Evolutionary conservation across 2,329 filamentous ascomycete species (phyloP), one percentile per base, ranked within the genome.

Genomic region (Davidsoniella neocaledoniae): DNA sequence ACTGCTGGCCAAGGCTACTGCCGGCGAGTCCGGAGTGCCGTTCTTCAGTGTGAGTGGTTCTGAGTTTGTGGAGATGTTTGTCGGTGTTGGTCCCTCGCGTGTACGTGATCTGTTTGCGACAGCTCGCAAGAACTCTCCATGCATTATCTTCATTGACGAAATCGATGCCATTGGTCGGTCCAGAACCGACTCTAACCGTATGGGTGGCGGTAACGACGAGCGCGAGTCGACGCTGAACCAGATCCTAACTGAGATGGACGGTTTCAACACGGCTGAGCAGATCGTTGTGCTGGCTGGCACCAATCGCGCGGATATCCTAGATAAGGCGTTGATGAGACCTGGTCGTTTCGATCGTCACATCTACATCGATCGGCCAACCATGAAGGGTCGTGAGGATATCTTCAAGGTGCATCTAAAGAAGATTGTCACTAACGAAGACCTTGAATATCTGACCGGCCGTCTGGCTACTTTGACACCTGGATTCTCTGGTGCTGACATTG

Each of bases 11-110:
- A 98, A 98, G 70, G 91, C 91, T 12, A 98, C 91, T 8, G 91
- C 91, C 46, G 91, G 91, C 62, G 91, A 98, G 68, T 95, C 91
- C 23, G 83, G 84, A 41, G 91, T 98, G 29, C 91, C 91, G 0
- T 98, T 98, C 74, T 98, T 88, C 74, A 94, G 86, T 60, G 91
- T 98, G 58, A 95, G 87, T 64, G 91, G 91, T 62, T 98, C 91
- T 45, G 91, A 98, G 64, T 98, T 98, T 62, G 90, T 98, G 29
- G 91, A 98, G 68, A 98, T 98, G 90, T 98, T 98, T 62, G 91
- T 98, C 47, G 91, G 91, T 77, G 91, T 98, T 53, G 91, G 91
- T 65, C 86, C 91, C 17, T 96, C 90, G 26, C 79, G 91, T 66
- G 91, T 98, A 46, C 80, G 91, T 58, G 91, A 98, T 64, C 70